Base-by-base conservation (phyloP, 2,329 filamentous ascomycete genomes). In the Cercospora canescens region DNA sequence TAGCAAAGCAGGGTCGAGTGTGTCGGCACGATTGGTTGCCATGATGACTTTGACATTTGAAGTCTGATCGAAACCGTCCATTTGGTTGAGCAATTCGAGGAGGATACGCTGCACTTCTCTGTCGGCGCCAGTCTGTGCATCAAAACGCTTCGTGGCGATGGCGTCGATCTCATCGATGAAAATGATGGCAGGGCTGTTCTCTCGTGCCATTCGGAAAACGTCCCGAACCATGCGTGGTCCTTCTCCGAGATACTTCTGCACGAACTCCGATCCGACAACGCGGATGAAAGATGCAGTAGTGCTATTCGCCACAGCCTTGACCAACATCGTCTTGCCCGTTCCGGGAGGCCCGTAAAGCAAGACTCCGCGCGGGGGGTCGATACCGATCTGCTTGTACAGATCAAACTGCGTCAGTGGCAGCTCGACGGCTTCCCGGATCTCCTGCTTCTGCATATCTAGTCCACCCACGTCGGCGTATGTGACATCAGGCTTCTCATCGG, bases 21-120 rank as follows among this genome's bases (percentile, higher is more conserved):
- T 99, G 80, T 98, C 95, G 71, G 95, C 94, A 79, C 95, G 91
- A 85, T 99, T 99, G 72, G 95, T 99, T 72, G 95, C 95, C 95
- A 99, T 99, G 83, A 99, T 99, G 79, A 99, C 95, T 85, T 99
- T 99, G 81, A 99, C 95, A 81, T 99, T 99, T 79, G 93, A 92
- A 0, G 93, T 97, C 81, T 99, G 95, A 80, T 99, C 95, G 84
- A 99, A 99, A 71, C 95, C 95, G 79, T 99, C 95, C 95, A 99
- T 99, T 82, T 99, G 95, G 83, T 99, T 99, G 70, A 99, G 89
- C 72, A 99, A 84, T 80, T 99, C 95, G 67, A 99, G 89, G 66
- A 99, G 85, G 76, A 99, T 99, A 86, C 95, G 94, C 84, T 99
- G 95, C 16, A 99, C 95, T 82, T 99, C 95, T 82, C 95, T 89